Percentiles rank a stretch among this genome's conserved stretches.
phyloP scores from a whole-genome alignment of 768 basidiomycete genomes.

The Cystoderma amianthinum region DNA sequence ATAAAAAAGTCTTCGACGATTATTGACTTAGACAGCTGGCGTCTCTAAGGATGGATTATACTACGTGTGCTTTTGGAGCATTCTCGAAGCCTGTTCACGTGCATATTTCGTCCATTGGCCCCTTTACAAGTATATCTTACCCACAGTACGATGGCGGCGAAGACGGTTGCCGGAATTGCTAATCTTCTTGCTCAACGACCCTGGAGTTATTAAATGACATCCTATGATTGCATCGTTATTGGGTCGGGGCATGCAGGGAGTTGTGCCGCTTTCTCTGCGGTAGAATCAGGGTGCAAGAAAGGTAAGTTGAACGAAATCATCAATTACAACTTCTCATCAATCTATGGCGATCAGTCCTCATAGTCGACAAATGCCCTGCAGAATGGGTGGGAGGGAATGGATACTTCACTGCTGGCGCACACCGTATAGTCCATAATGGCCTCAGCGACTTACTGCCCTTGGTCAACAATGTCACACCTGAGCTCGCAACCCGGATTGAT shows the following conservation, averaged over 20 bases:
- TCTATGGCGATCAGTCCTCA: conserved; percentile 30
- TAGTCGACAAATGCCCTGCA: conserved; percentile 58
- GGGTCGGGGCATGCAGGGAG: conserved; percentile 66
- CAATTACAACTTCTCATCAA: not conserved
- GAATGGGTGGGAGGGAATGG: conserved; percentile 68
- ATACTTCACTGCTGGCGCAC: conserved; percentile 66
- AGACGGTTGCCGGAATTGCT: not conserved
- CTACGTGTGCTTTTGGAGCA: too few species aligned
- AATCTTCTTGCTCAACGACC: not conserved
- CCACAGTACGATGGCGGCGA: too few species aligned
- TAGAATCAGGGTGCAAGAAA: conserved; percentile 49
- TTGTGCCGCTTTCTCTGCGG: conserved; percentile 56
- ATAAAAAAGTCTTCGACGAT: too few species aligned
- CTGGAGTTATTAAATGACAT: conserved; percentile 6
- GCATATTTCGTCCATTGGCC: too few species aligned
- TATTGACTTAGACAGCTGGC: too few species aligned
- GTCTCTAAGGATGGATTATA: too few species aligned
- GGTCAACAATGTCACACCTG: conserved; percentile 38
- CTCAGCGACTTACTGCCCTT: conserved; percentile 52
- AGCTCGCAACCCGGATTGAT: conserved; percentile 40
- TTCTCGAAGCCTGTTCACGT: too few species aligned
- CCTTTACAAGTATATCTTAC: too few species aligned
- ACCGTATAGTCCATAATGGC: conserved; percentile 57
- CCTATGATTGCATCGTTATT: conserved; percentile 57
- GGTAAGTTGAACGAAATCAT: conserved; percentile 23